Conservation (phyloP, 2,329 filamentous ascomycete species). For the Trichoderma guizhouense region DNA sequence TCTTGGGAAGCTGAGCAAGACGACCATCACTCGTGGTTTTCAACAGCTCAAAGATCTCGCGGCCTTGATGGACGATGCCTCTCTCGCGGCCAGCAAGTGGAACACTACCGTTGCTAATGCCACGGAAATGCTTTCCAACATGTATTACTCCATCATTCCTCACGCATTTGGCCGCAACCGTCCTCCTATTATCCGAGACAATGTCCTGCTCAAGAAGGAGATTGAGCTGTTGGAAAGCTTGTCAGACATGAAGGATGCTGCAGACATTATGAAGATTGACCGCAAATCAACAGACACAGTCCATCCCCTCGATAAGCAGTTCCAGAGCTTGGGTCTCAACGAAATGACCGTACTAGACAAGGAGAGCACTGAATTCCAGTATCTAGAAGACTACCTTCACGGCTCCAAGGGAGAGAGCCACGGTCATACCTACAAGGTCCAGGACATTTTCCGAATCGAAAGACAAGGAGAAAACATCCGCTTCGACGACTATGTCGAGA, state of each 20-base stretch:
- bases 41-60: constrained; percentile 73
- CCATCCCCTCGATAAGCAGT: constrained; percentile 70
- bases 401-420: constrained; percentile 68
- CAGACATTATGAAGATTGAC: constrained; percentile 70
- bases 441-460: constrained; percentile 80
- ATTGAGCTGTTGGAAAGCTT: constrained; percentile 76
- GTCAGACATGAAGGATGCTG: constrained; percentile 80
- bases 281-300: constrained; percentile 47
- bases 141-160: constrained; percentile 78
- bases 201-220: constrained; percentile 65
- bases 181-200: constrained; percentile 62
- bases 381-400: constrained; percentile 65
- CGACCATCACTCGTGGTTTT: constrained; percentile 72
- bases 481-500: constrained; percentile 57
- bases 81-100: constrained; percentile 45
- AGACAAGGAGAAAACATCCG: constrained; percentile 68
- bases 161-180: constrained; percentile 73
- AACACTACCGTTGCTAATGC: constrained; percentile 37
- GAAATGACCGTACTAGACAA: constrained; percentile 70
- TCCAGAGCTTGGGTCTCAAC: constrained; percentile 64
- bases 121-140: constrained; percentile 66
- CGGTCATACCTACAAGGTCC: constrained; percentile 53
- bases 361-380: constrained; percentile 57
- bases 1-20: constrained; percentile 78
- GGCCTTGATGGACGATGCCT: constrained; percentile 56